Percentiles rank a stretch among this genome's conserved stretches.
phyloP scores from a whole-genome alignment of 495 filamentous ascomycete species.

The Penicillium coprophilum region DNA sequence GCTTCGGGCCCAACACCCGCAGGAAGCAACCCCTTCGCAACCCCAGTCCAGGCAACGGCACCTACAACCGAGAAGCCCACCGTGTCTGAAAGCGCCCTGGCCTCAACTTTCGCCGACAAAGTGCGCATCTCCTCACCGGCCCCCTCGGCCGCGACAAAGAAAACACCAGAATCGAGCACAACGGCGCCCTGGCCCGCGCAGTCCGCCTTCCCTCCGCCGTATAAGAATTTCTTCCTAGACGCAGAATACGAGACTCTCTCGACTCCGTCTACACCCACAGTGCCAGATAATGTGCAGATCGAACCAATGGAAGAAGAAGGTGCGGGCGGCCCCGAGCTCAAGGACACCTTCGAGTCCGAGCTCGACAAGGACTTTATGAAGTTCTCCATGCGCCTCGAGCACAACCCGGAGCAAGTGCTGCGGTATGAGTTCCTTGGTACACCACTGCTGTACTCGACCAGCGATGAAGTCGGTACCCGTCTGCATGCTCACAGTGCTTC shows the following conservation, averaged over 20 bases:
- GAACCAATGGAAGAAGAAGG: conserved; percentile 55
- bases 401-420: conserved; percentile 93
- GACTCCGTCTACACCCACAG: conserved; percentile 42
- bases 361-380: conserved; percentile 89
- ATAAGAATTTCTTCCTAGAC: conserved; percentile 78
- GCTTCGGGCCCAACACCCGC: conserved; percentile 23
- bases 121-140: conserved; percentile 49
- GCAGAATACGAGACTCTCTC: conserved; percentile 87
- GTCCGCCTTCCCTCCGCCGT: conserved; percentile 63
- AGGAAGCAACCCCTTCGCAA: conserved; percentile 50
- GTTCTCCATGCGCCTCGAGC: conserved; percentile 78
- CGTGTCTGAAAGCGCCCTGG: conserved; percentile 42
- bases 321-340: conserved; percentile 63
- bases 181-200: conserved; percentile 71
- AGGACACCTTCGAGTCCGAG: conserved; percentile 77
- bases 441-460: conserved; percentile 78
- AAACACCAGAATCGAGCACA: conserved; percentile 33
- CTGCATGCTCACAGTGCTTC: conserved; percentile 45
- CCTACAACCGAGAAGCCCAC: conserved; percentile 19
- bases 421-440: conserved; percentile 84
- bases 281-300: conserved; percentile 53
- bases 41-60: conserved; percentile 42
- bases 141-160: conserved; percentile 38
- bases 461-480: conserved; percentile 68
- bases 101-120: conserved; percentile 74